Percentiles rank a stretch among this genome's conserved stretches.
Evolutionary conservation across 257 asterid genomes (phyloP).

Genomic region (Solanum virginianum): DNA sequence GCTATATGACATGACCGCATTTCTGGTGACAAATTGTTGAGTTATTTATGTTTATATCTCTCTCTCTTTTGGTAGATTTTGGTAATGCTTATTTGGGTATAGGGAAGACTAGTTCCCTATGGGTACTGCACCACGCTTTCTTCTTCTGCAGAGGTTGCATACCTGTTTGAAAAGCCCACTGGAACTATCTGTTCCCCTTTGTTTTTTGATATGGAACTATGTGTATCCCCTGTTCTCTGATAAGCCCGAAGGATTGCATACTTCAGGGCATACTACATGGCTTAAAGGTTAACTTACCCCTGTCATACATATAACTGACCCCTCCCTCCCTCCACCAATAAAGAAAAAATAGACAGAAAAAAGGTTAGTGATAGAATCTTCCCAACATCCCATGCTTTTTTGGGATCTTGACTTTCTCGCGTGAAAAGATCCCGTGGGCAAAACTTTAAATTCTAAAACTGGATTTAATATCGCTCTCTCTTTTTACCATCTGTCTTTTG

Average conservation of each 20-base stretch:
- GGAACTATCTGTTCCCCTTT: neutral
- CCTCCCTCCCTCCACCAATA: neutral
- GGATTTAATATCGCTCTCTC: neutral
- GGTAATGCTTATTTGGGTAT: neutral
- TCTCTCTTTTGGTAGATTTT: neutral
- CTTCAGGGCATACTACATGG: neutral
- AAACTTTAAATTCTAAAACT: neutral
- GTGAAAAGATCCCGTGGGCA: neutral
- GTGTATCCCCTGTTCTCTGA: neutral
- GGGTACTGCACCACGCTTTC: neutral
- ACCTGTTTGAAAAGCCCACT: neutral
- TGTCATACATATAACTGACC: neutral
- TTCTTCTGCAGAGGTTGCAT: neutral
- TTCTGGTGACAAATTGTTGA: neutral
- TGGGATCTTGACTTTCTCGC: neutral
- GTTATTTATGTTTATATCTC: neutral
- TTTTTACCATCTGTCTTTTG: neutral
- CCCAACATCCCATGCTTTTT: neutral
- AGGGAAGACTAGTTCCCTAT: neutral
- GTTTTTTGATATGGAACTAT: neutral
- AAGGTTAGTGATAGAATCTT: neutral
- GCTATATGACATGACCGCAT: neutral
- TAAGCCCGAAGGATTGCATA: neutral
- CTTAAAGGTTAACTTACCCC: neutral
- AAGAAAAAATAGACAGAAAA: neutral